Percentiles rank a stretch among this genome's conserved stretches.
phyloP scores from a whole-genome alignment of 2,329 filamentous ascomycete genomes.

The Pezicula neosporulosa region DNA sequence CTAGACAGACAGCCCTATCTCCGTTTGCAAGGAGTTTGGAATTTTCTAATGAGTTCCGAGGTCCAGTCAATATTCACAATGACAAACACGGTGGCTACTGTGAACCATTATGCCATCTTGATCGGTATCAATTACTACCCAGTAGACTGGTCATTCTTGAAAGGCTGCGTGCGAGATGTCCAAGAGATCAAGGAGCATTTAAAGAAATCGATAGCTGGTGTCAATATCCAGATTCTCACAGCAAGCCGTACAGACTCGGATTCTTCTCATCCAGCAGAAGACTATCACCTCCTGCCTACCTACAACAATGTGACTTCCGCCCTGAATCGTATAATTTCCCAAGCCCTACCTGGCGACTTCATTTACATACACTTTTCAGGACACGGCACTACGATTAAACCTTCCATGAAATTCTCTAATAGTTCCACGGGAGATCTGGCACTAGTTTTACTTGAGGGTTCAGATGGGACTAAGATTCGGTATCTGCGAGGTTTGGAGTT shows the following conservation, averaged over 20 bases:
- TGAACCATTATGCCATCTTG: too few relatives aligned
- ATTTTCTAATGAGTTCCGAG: too few relatives aligned
- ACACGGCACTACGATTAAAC: constrained; percentile 7
- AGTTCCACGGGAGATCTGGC: constrained; percentile 3
- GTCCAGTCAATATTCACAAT: too few relatives aligned
- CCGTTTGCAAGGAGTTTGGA: too few relatives aligned
- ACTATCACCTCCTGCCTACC: constrained; percentile 9
- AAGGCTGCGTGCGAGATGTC: too few relatives aligned
- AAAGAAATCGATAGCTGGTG: too few relatives aligned
- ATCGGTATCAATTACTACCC: too few relatives aligned
- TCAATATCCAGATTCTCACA: constrained; percentile 7
- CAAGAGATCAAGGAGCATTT: too few relatives aligned
- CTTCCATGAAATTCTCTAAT: constrained; percentile 5
- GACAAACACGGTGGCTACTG: too few relatives aligned
- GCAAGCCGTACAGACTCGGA: not conserved
- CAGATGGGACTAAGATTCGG: constrained; percentile 1
- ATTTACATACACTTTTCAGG: constrained; percentile 21
- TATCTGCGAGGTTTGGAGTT: constrained; percentile 11
- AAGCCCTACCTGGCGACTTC: constrained; percentile 9
- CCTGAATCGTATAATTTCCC: constrained; percentile 7
- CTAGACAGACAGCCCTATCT: too few relatives aligned
- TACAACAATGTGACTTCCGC: constrained; percentile 11
- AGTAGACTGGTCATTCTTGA: too few relatives aligned
- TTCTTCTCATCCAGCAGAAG: not conserved
- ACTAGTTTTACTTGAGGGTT: constrained; percentile 7